Base-by-base conservation (phyloP, 345 rosid genomes). In the Leavenworthia alabamica region DNA sequence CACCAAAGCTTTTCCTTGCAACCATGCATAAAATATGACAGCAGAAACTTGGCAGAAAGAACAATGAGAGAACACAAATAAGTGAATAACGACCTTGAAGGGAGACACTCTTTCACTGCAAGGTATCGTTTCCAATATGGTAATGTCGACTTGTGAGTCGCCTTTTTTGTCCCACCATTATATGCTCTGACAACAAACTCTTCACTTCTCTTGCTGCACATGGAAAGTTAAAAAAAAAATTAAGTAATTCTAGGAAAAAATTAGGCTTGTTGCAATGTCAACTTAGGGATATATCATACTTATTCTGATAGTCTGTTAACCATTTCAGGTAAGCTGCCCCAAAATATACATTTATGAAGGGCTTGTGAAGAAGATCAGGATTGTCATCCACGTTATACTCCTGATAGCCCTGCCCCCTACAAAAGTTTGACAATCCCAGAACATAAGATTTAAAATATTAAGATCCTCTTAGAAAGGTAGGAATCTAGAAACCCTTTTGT, bases 261-360 rank as follows among this genome's bases (percentile, higher is more conserved):
- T 14, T 62, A 16, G 12, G 45, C 14, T 17, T 31, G 51, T 46
- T 26, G n/a, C 13, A 6, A 56, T 55, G 16, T 31, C 11, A 53
- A 45, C 36, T 52, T 9, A 29, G 23, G 52, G 52, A 5, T 2
- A 27, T 29, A 35, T 56, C 85, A 79, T 72, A 93, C 99, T 57
- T 74, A 37, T 78, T 68, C 64, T 85, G 85, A 36, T 81, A 87
- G 62, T 81, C 78, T 45, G 89, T 82, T 68, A 93, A 61, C 91
- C 90, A 87, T 75, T 76, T 75, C 51, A 93, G 82, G 81, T 83
- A 88, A 58, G 99, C 94, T 65, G 92, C 88, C 55, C 91, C 99
- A 66, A 85, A 83, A 67, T 93, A 93, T 15, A 89, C 83, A 54
- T 80, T 85, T 40, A 79, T 80, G 36, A 93, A 86, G 52, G 97